Conservation (phyloP, 2,329 filamentous ascomycete species). For the Ilyonectria robusta region DNA sequence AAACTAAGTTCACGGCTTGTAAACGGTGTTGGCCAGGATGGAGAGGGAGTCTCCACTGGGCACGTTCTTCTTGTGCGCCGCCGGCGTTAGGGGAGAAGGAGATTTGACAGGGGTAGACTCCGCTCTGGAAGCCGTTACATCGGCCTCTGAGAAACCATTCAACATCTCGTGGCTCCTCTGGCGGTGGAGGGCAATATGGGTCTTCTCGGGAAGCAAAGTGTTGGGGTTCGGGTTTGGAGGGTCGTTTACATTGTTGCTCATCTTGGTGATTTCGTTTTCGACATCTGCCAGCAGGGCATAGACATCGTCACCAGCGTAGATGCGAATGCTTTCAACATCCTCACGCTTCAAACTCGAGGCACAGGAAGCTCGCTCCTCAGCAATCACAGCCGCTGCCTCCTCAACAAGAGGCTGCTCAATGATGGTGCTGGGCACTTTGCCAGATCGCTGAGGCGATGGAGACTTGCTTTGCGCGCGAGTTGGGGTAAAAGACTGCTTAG, state of each 20-base stretch:
- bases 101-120: conserved; percentile 43
- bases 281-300: conserved; percentile 78
- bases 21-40: conserved; percentile 66
- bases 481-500: conserved; percentile 57
- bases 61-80: conserved; percentile 49
- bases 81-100: conserved; percentile 52
- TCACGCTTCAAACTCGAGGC: conserved; percentile 51
- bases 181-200: conserved; percentile 59
- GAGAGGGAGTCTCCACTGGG: conserved; percentile 50
- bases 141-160: conserved; percentile 51
- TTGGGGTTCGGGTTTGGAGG: conserved; percentile 13
- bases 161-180: conserved; percentile 67
- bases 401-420: conserved; percentile 65
- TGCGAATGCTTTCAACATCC: conserved; percentile 75
- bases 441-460: conserved; percentile 65
- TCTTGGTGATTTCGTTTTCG: conserved; percentile 62
- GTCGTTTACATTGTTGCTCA: conserved; percentile 47
- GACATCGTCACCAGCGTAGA: conserved; percentile 78
- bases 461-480: conserved; percentile 56
- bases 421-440: conserved; percentile 69
- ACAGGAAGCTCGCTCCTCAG: conserved; percentile 46
- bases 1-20: conserved; percentile 55
- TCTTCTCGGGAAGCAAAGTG: conserved; percentile 45
- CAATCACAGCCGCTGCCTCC: conserved; percentile 52
- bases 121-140: conserved; percentile 37